Percentiles rank a stretch among this genome's conserved stretches.
These are phyloP conservation scores for Deinandra increscens DNA, from an alignment of 129 eudicot species.

Conservation along the genomic window DNA sequence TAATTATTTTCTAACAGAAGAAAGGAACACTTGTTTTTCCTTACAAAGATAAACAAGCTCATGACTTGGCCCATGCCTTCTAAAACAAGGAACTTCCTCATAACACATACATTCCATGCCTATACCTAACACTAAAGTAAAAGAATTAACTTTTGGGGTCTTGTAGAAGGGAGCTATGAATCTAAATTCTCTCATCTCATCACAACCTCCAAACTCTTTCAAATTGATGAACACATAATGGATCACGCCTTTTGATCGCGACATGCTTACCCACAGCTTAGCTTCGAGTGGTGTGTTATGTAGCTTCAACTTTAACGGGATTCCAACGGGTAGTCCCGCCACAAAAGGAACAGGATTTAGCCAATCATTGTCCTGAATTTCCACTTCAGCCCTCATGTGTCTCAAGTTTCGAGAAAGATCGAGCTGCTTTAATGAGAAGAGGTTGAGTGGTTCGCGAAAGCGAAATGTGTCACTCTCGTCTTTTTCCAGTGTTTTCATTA, in stretches of 20 bases:
- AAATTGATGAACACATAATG: conserved; percentile 61
- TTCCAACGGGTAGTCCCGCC: conserved; percentile 73
- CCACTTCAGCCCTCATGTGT: conserved; percentile 52
- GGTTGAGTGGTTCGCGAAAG: conserved; percentile 40
- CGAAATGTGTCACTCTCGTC: conserved; percentile 17
- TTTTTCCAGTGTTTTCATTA: conserved; percentile 35
- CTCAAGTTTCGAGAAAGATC: conserved; percentile 32
- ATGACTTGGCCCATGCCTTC: conserved; percentile 48
- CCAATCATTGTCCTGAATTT: conserved; percentile 38
- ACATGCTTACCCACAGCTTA: conserved; percentile 57
- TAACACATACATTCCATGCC: conserved; percentile 70
- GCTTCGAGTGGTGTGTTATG: conserved; percentile 42
- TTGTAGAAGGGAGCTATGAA: conserved; percentile 54
- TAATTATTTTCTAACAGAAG: conserved; percentile 13
- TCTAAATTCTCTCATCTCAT: conserved; percentile 41
- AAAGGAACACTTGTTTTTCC: conserved; percentile 52
- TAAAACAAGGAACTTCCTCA: conserved; percentile 26
- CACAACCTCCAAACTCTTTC: conserved; percentile 37
- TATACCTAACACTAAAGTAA: conserved; percentile 42
- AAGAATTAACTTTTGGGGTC: conserved; percentile 56
- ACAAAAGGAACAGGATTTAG: conserved; percentile 58
- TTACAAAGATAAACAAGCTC: conserved; percentile 50
- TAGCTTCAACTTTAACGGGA: conserved; percentile 51
- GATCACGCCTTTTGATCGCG: conserved; percentile 18
- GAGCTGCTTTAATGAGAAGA: conserved; percentile 48